Conservation (phyloP, 176 grass and related monocot species). For the Phoenix roebelenii region DNA sequence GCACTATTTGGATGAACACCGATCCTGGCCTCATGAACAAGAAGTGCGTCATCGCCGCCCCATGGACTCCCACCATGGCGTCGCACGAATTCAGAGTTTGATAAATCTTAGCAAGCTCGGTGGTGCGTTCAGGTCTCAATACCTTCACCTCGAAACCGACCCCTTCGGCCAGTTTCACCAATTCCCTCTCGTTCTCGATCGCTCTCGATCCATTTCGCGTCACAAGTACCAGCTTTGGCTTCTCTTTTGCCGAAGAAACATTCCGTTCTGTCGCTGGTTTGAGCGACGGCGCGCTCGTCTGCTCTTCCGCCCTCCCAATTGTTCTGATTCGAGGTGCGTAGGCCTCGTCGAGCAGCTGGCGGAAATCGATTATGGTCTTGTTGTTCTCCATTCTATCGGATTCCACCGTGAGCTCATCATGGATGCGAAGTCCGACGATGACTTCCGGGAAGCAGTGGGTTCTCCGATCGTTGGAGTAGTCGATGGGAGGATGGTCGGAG, state of each 20-base stretch:
- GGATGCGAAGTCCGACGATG: conserved; percentile 68
- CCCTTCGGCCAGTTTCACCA: conserved; percentile 19
- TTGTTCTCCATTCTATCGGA: conserved; percentile 23
- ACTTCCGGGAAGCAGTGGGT: conserved; percentile 85
- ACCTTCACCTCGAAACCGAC: conserved; percentile 58
- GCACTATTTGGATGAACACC: conserved; percentile 85
- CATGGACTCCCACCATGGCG: conserved; percentile 91
- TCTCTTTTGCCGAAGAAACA: neutral
- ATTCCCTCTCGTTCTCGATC: conserved; percentile 64
- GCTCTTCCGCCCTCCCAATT: conserved; percentile 26
- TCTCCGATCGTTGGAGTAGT: conserved; percentile 44
- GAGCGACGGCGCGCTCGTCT: neutral
- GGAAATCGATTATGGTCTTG: conserved; percentile 56
- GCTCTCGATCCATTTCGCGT: conserved; percentile 48
- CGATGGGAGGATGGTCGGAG: conserved; percentile 54
- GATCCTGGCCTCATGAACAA: conserved; percentile 69
- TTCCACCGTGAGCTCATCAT: conserved; percentile 67
- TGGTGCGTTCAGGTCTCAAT: conserved; percentile 40
- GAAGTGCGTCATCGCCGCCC: conserved; percentile 90
- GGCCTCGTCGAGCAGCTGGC: conserved; percentile 54
- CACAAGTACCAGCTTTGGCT: conserved; percentile 42
- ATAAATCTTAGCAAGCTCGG: conserved; percentile 72
- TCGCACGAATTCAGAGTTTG: conserved; percentile 63
- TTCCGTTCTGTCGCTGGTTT: no score
- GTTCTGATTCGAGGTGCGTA: conserved; percentile 43